phyloP scores from a whole-genome alignment of 1,284 basidiomycete genomes.

The Serendipita sp. region DNA sequence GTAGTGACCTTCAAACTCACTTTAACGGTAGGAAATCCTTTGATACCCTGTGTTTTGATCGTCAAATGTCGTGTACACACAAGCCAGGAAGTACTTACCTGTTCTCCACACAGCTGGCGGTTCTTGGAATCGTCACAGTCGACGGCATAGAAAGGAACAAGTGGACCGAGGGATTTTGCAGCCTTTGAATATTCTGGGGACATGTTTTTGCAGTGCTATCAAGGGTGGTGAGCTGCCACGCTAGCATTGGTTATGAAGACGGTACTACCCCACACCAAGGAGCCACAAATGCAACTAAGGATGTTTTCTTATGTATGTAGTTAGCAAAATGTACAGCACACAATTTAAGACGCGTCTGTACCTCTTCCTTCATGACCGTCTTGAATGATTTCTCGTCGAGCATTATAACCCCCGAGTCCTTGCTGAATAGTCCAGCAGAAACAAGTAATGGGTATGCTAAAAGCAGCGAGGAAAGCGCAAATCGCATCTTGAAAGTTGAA shows the following conservation, averaged over 20 bases:
- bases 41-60: conserved; percentile 38
- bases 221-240: background rate
- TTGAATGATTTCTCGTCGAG: conserved; percentile 61
- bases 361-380: conserved; percentile 60
- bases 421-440: conserved; percentile 60
- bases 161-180: conserved; percentile 61
- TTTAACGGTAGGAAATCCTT: conserved; percentile 91
- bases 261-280: conserved; percentile 73
- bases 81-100: conserved; percentile 28
- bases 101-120: conserved; percentile 67
- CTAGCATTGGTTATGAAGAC: background rate
- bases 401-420: conserved; percentile 57
- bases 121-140: conserved; percentile 83
- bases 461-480: conserved; percentile 19
- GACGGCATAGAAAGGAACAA: conserved; percentile 79
- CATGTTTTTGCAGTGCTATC: conserved; percentile 76
- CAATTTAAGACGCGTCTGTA: conserved; percentile 26
- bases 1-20: conserved; percentile 21
- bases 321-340: conserved; percentile 6
- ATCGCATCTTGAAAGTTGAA: conserved; percentile 24
- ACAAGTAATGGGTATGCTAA: conserved; percentile 31
- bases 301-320: conserved; percentile 38
- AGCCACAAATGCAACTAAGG: conserved; percentile 76
- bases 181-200: conserved; percentile 78
- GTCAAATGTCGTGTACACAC: background rate